phyloP scores from a whole-genome alignment of 2,329 filamentous ascomycete species.

The Leptosphaerulina australis region DNA sequence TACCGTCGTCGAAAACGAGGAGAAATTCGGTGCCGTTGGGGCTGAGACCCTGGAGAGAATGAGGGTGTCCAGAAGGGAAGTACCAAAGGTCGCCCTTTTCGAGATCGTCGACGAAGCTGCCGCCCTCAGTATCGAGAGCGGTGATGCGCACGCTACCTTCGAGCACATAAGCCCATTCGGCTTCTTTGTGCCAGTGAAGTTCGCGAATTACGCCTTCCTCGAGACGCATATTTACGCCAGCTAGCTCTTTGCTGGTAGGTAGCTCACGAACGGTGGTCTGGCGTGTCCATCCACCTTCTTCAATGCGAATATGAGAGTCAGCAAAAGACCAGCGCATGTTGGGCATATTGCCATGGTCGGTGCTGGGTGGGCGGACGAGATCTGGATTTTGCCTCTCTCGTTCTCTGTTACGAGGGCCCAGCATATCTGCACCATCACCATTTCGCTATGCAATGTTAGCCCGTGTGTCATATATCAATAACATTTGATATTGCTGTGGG shows the following conservation, averaged over 20 bases:
- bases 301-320: constrained; percentile 55
- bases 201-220: constrained; percentile 75
- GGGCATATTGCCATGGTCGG: constrained; percentile 71
- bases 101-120: constrained; percentile 78
- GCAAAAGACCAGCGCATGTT: constrained; percentile 72
- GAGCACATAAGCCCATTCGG: constrained; percentile 78
- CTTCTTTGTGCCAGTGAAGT: constrained; percentile 81
- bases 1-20: constrained; percentile 66
- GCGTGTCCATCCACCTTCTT: constrained; percentile 78
- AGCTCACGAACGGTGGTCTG: constrained; percentile 73
- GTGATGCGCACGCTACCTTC: constrained; percentile 74
- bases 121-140: constrained; percentile 74
- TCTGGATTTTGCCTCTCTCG: constrained; percentile 74
- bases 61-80: constrained; percentile 77
- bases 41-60: constrained; percentile 75
- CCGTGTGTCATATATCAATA: background rate
- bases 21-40: constrained; percentile 70
- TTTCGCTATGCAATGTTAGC: constrained; percentile 39
- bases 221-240: constrained; percentile 79
- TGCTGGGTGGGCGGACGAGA: constrained; percentile 72
- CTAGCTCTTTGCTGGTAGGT: constrained; percentile 70
- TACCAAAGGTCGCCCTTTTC: constrained; percentile 81
- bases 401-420: constrained; percentile 72
- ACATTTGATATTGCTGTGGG: constrained; percentile 7
- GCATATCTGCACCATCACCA: constrained; percentile 67